Percentiles rank a stretch among this genome's conserved stretches.
Evolutionary conservation across 805 yeast genomes (phyloP).

Genomic region (Metschnikowia sp.): DNA sequence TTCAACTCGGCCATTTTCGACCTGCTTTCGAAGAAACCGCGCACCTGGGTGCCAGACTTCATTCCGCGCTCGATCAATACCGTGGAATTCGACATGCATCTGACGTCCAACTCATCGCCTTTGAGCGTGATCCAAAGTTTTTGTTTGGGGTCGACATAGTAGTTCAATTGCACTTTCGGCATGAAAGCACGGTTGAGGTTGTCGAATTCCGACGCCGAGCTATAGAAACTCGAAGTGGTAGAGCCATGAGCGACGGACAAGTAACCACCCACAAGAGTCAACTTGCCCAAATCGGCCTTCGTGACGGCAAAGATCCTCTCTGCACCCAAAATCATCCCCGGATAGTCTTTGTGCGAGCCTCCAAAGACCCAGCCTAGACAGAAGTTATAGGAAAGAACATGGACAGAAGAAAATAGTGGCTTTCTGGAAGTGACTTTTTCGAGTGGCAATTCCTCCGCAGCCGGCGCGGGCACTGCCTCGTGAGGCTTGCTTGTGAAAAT

Average conservation of each 20-base stretch:
- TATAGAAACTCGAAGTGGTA: constrained; percentile 47
- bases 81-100: constrained; percentile 55
- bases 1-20: constrained; percentile 10
- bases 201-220: constrained; percentile 42
- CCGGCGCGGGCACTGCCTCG: not conserved
- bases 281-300: constrained; percentile 59
- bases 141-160: constrained; percentile 30
- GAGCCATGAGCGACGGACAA: constrained; percentile 67
- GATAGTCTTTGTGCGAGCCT: constrained; percentile 40
- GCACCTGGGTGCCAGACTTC: constrained; percentile 45
- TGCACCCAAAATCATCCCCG: constrained; percentile 79
- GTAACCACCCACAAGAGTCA: constrained; percentile 66
- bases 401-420: constrained; percentile 37
- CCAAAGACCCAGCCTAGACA: constrained; percentile 80
- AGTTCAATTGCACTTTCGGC: constrained; percentile 63
- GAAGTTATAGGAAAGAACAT: constrained; percentile 57
- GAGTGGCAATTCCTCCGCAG: no score
- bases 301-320: constrained; percentile 67
- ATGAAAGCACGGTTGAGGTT: constrained; percentile 61
- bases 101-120: constrained; percentile 71
- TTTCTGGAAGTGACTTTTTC: not conserved
- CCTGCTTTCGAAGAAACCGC: constrained; percentile 28
- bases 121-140: constrained; percentile 49
- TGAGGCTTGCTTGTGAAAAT: not conserved
- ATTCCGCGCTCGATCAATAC: constrained; percentile 50